Evolutionary conservation across 192 early-diverging fungal species (phyloP).

Genomic region (Coemansia erecta): DNA sequence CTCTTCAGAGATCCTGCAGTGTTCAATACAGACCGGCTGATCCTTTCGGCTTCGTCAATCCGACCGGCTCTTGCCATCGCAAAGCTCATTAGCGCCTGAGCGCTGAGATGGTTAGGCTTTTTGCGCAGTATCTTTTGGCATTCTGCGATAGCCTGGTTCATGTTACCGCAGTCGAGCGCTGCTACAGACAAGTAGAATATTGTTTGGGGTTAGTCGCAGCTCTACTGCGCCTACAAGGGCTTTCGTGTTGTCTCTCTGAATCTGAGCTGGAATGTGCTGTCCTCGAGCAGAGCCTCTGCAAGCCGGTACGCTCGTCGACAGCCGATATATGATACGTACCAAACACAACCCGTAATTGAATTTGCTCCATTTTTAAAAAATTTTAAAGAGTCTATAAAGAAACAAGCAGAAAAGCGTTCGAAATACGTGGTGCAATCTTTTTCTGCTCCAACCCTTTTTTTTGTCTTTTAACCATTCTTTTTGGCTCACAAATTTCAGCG

Average conservation of each 20-base stretch:
- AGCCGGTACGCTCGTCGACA: too few relatives aligned
- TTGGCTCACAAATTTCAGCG: neutral
- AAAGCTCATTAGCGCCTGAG: conserved; percentile 73
- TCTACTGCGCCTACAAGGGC: neutral
- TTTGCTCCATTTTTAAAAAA: conserved; percentile 31
- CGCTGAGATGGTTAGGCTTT: conserved; percentile 35
- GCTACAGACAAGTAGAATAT: conserved; percentile 10
- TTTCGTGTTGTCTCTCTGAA: too few relatives aligned
- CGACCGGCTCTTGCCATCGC: conserved; percentile 63
- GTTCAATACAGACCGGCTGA: conserved; percentile 62
- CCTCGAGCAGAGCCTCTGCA: too few relatives aligned
- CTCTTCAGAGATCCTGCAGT: conserved; percentile 19
- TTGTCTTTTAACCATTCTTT: neutral
- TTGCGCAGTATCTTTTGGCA: conserved; percentile 35
- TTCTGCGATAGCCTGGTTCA: conserved; percentile 19
- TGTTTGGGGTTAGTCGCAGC: neutral
- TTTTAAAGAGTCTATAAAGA: too few relatives aligned
- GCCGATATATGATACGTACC: conserved; percentile 9
- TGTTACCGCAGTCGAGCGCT: conserved; percentile 26
- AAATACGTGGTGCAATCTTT: neutral
- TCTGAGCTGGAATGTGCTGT: too few relatives aligned
- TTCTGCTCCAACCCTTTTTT: neutral
- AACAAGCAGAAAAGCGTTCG: too few relatives aligned
- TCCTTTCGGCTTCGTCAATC: conserved; percentile 58
- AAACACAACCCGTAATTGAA: conserved; percentile 38